Evolutionary conservation across 2,329 filamentous ascomycete species (phyloP).

Genomic region (Davidsoniella australis): DNA sequence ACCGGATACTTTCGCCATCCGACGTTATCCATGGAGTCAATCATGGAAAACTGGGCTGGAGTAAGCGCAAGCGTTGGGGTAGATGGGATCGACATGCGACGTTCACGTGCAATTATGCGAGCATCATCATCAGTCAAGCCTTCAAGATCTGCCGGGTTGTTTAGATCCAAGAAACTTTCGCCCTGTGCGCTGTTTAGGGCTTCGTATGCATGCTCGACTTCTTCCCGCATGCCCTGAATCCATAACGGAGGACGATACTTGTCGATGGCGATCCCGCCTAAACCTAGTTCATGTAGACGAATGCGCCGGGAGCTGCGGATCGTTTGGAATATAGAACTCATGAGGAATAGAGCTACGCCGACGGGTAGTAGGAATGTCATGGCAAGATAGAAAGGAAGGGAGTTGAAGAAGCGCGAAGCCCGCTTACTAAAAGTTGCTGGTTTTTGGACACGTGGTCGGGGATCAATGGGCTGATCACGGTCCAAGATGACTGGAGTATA

Average conservation of each 20-base stretch:
- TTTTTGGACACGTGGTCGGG: conserved; percentile 11
- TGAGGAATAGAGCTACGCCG: conserved; percentile 50
- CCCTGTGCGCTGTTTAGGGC: conserved; percentile 50
- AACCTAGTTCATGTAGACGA: conserved; percentile 53
- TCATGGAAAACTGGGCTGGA: conserved; percentile 69
- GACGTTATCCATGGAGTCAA: conserved; percentile 53
- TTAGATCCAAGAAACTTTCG: conserved; percentile 52
- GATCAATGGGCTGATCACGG: conserved; percentile 38
- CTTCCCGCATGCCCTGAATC: conserved; percentile 56
- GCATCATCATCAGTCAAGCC: conserved; percentile 21
- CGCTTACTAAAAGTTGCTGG: conserved; percentile 18
- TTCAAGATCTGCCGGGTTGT: conserved; percentile 27
- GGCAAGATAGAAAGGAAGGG: conserved; percentile 45
- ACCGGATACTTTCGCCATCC: conserved; percentile 50
- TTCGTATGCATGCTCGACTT: conserved; percentile 64
- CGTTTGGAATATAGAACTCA: conserved; percentile 64
- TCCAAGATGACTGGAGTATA: conserved; percentile 66
- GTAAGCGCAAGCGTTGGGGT: conserved; percentile 63
- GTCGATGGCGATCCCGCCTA: conserved; percentile 47
- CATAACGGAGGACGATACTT: conserved; percentile 62
- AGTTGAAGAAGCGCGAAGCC: conserved; percentile 22
- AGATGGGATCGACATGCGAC: conserved; percentile 26
- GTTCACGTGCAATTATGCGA: conserved; percentile 24
- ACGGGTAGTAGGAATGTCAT: conserved; percentile 58
- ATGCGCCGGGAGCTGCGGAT: conserved; percentile 60